Percentiles rank a stretch among this genome's conserved stretches.
These are phyloP conservation scores for Globisporangium irregulare DNA, from an alignment of 352 stramenopile genomes.

Conservation along the genomic window DNA sequence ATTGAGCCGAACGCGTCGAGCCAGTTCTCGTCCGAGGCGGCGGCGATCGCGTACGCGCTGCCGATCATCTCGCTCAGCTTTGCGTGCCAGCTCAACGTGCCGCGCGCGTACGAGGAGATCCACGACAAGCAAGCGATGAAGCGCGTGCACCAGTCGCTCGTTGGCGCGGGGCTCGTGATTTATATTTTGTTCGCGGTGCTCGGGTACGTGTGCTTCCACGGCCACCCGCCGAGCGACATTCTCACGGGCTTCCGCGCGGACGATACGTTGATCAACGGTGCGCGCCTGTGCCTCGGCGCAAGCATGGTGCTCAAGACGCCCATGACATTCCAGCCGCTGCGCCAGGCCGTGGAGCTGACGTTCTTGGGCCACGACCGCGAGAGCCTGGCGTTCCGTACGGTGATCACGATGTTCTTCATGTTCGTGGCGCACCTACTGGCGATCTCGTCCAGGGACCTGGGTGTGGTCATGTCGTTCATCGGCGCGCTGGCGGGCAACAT, in stretches of 20 bases:
- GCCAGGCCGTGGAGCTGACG: constrained; percentile 69
- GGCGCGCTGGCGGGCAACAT: constrained; percentile 70
- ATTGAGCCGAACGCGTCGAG: constrained; percentile 38
- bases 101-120: constrained; percentile 76
- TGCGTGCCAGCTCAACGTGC: constrained; percentile 79
- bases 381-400: constrained; percentile 64
- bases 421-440: constrained; percentile 58
- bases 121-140: constrained; percentile 68
- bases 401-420: constrained; percentile 70
- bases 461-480: constrained; percentile 75
- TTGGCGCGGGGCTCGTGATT: constrained; percentile 44
- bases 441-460: constrained; percentile 58
- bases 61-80: constrained; percentile 83
- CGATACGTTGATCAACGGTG: constrained; percentile 77
- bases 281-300: constrained; percentile 61
- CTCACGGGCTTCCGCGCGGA: constrained; percentile 68
- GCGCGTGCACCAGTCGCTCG: constrained; percentile 61
- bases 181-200: constrained; percentile 70
- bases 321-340: constrained; percentile 84
- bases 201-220: constrained; percentile 78
- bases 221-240: constrained; percentile 81
- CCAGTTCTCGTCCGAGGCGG: constrained; percentile 57
- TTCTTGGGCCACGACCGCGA: constrained; percentile 69
- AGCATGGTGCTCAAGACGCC: constrained; percentile 83
- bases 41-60: constrained; percentile 65